These are phyloP conservation scores for Antitrichia curtipendula DNA, from an alignment of 225 moss, liverwort and hornwort species.

Conservation along the genomic window DNA sequence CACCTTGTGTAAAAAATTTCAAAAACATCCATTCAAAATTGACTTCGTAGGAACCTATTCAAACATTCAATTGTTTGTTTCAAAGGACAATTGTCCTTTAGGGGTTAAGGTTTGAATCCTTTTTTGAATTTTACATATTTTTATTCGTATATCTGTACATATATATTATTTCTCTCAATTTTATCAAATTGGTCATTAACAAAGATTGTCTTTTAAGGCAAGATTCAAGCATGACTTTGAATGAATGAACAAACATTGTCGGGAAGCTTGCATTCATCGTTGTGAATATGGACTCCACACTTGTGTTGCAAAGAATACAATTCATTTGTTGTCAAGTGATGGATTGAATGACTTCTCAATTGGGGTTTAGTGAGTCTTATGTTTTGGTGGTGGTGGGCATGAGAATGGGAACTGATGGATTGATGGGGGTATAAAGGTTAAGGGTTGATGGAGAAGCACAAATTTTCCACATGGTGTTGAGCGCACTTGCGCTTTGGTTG, in stretches of 20 bases:
- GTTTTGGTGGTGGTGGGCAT: not conserved
- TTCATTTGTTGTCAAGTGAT: not conserved
- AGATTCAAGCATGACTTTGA: not conserved
- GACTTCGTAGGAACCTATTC: not conserved
- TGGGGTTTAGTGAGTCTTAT: not conserved
- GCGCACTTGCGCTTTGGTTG: not conserved
- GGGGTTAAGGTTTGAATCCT: not conserved
- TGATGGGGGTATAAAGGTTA: not conserved
- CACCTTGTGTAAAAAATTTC: not conserved
- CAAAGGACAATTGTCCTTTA: not conserved
- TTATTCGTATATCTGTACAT: not conserved
- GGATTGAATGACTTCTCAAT: not conserved
- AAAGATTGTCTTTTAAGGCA: not conserved
- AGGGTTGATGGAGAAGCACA: not conserved
- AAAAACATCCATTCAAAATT: not conserved
- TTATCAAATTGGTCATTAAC: not conserved
- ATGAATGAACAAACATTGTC: not conserved
- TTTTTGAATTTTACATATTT: not conserved
- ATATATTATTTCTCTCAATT: not conserved
- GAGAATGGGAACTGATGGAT: not conserved
- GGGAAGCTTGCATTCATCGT: rapidly evolving
- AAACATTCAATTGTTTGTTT: not conserved
- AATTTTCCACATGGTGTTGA: not conserved
- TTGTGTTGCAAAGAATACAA: not conserved
- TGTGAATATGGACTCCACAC: not conserved